Evolutionary conservation across 306 rosid species (phyloP).

Genomic region (Amphicarpaea edgeworthii): DNA sequence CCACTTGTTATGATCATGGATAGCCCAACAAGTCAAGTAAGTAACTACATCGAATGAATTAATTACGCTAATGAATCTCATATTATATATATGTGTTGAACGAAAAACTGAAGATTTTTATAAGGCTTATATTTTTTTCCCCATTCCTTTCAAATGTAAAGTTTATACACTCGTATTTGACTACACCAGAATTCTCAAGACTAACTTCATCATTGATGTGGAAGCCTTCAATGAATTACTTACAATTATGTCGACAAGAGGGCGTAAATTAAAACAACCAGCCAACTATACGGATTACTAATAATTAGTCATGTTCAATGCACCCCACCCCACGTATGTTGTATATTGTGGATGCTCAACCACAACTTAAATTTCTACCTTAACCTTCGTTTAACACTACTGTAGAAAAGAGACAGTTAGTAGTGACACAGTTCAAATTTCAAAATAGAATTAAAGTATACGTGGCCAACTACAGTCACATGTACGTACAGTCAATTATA

Average conservation of each 20-base stretch:
- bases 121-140: neutral
- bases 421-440: neutral
- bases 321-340: neutral
- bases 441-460: conserved; percentile 8
- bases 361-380: conserved; percentile 11
- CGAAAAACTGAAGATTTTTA: neutral
- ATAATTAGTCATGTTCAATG: conserved; percentile 42
- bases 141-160: neutral
- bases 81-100: neutral
- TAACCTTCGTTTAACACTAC: conserved; percentile 24
- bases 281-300: conserved; percentile 8
- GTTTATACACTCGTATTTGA: neutral
- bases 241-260: neutral
- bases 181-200: neutral
- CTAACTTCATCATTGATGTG: neutral
- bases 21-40: neutral
- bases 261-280: neutral
- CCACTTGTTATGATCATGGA: neutral
- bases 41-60: neutral
- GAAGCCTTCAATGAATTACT: conserved; percentile 8
- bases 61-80: neutral
- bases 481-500: neutral
- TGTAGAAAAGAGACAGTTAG: neutral
- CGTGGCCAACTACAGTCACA: neutral
- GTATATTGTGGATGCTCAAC: conserved; percentile 11